Evolutionary conservation across 2,329 filamentous ascomycete species (phyloP), one percentile per base, ranked within the genome.

Genomic region (Arthrobotrys iridis): DNA sequence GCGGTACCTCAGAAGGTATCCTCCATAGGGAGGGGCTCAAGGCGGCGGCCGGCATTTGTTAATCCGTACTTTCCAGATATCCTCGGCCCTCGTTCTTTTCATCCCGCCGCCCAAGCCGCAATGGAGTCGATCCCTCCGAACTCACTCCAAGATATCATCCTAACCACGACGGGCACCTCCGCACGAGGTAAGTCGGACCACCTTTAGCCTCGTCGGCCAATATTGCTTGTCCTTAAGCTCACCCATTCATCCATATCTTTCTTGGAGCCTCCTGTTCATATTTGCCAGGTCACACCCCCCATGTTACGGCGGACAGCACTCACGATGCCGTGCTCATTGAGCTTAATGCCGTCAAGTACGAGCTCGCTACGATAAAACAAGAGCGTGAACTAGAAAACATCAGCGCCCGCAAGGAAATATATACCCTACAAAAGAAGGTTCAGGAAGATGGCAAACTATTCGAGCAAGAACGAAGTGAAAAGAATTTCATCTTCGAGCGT

Each of bases 291-390:
- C 63, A 41, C 20, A 20, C 15, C 11, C 40, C 62, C 24, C 35
- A 40, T 13, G 26, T 37, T 8, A 5, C 57, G 7, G 35, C 41
- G 37, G 71, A 76, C 8, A 58, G 15, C n/a, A 48, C 58, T 43
- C 62, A 76, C 10, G 71, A 76, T 52, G 57, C 71, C 3, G 15
- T 65, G 7, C 40, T 76, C 2, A 46, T 76, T 18, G 93, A 97
- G 82, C 85, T 98, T 43, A 95, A 93, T 76, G 92, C 93, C 0
- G 84, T 97, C 58, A 90, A 90, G 76, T 99, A 97, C 83, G 92
- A 94, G 71, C 86, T 97, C 78, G 91, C 93, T 79, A 94, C 91
- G 15, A 84, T 92, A 62, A 93, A 94, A 79, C 92, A 97, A 79
- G 94, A 98, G 80, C 90, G 91, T 79, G 93, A 96, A 70, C 87